Evolutionary conservation across 306 rosid genomes (phyloP), one percentile per base, ranked within the genome.

Genomic region (Glycine tomentella): DNA sequence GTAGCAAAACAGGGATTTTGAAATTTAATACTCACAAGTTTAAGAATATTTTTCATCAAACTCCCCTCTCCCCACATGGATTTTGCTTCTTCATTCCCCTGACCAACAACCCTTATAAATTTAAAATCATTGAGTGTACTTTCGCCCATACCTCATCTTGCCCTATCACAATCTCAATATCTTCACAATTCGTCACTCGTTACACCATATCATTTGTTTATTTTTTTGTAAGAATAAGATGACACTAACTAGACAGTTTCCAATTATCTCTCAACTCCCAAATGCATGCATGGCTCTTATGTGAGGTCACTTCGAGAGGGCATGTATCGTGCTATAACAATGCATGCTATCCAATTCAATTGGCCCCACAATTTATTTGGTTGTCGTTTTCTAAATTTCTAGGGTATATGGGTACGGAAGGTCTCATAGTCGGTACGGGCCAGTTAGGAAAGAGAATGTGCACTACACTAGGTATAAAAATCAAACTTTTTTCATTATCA

Each of bases 1-100:
- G 65, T 80, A 77, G 9, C 56, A 38, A 44, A 71, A 75, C 25
- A 79, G 2, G 50, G 57, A 81, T 82, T 77, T 83, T 83, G 81
- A 78, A 75, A 87, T 86, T 79, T 71, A 85, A 80, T 84, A 77
- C 74, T 42, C 9, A 38, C 57, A 57, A 57, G 53, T 72, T 25
- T 25, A 25, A 25, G 31, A 25, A 25, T 25, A 25, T 25, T 78
- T 74, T 68, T 66, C 72, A 53, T 69, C 72, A 72, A 36, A 63
- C 10, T 2, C 63, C 12, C 68, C 78, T 84, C 87, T 84, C 69
- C 68, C 79, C 93, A 89, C 97, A 84, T 92, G 97, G 93, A 87
- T 84, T 73, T 84, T 86, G 97, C 89, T 90, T 73, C 92, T 86
- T 83, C 87, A 76, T 83, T 72, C n/a, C 81, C 74, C 74, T 83